Conservation (phyloP, 805 yeast species). For the Millerozyma acaciae region DNA sequence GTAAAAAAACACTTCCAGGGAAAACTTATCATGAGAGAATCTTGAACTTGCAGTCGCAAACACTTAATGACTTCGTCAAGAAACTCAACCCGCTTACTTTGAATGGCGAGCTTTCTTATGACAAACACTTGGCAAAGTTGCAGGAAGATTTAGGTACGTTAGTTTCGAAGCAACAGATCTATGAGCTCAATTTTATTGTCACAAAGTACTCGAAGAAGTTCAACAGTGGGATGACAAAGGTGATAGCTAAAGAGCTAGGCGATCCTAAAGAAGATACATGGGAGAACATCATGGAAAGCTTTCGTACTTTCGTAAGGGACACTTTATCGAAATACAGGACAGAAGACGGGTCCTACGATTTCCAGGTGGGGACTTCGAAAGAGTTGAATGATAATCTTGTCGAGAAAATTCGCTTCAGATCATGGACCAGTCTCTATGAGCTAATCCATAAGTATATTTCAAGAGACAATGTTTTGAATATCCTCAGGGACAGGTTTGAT, state of each 20-base stretch:
- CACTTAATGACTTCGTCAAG: conserved; percentile 11
- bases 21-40: conserved; percentile 10
- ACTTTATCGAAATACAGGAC: conserved; percentile 7
- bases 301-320: conserved; percentile 22
- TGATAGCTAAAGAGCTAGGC: conserved; percentile 44
- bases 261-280: conserved; percentile 53
- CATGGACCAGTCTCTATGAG: conserved; percentile 65
- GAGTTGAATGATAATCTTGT: conserved; percentile 41
- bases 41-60: conserved; percentile 2
- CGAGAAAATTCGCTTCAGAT: conserved; percentile 43
- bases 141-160: conserved; percentile 40
- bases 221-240: conserved; percentile 45
- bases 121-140: conserved; percentile 12
- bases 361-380: conserved; percentile 56
- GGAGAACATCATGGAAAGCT: conserved; percentile 52
- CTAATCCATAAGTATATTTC: conserved; percentile 58
- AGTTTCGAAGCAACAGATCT: conserved; percentile 29
- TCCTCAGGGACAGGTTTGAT: conserved; percentile 79
- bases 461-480: conserved; percentile 60
- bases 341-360: conserved; percentile 43
- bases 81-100: conserved; percentile 21
- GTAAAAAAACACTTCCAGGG: conserved; percentile 5
- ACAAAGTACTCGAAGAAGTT: conserved; percentile 46
- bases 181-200: conserved; percentile 30
- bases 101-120: conserved; percentile 25